phyloP scores from a whole-genome alignment of 106 monocot genomes.

The Cymbidium sinense region DNA sequence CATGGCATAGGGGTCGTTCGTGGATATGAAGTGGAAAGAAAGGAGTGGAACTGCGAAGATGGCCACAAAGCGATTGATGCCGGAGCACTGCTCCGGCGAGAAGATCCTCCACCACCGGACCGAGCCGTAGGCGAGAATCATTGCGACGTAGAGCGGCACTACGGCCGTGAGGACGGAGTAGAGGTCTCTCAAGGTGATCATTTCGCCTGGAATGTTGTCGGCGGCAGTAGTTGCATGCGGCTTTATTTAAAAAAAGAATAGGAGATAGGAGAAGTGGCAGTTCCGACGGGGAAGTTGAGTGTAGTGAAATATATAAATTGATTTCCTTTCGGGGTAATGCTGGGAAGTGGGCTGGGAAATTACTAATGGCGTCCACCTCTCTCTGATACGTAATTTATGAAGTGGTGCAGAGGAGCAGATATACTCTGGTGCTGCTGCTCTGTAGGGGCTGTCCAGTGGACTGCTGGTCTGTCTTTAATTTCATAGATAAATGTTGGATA shows the following conservation, averaged over 20 bases:
- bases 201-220: background rate
- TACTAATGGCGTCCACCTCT: background rate
- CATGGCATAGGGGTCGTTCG: conserved; percentile 60
- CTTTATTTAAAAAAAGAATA: background rate
- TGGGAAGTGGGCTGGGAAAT: background rate
- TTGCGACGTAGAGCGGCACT: conserved; percentile 68
- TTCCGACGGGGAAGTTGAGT: background rate
- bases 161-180: conserved; percentile 57
- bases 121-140: conserved; percentile 65
- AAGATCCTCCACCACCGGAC: conserved; percentile 65
- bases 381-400: too few species aligned
- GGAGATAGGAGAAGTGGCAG: background rate
- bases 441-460: too few species aligned
- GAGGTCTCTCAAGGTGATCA: conserved; percentile 47
- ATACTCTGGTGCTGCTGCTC: too few species aligned
- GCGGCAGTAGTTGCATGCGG: background rate
- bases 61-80: conserved; percentile 65
- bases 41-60: conserved; percentile 61
- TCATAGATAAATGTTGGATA: too few species aligned
- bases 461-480: too few species aligned
- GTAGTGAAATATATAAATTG: background rate
- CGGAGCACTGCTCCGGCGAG: conserved; percentile 66
- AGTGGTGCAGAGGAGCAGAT: too few species aligned
- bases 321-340: background rate
- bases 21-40: conserved; percentile 67